Evolutionary conservation across 768 basidiomycete genomes (phyloP).

Genomic region (Mycena rebaudengoi): DNA sequence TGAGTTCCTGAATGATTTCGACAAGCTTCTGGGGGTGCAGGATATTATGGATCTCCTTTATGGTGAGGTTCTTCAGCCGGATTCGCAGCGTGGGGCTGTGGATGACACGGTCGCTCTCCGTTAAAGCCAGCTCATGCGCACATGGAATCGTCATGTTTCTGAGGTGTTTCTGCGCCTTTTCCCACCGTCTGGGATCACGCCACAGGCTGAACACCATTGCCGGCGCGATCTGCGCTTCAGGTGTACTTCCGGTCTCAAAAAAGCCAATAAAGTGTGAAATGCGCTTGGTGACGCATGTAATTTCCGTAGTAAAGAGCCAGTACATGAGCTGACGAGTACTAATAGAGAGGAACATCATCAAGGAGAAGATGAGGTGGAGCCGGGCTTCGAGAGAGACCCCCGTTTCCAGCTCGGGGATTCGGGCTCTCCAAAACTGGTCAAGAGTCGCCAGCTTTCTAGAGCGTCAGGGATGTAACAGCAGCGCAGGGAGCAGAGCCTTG

Average conservation of each 20-base stretch:
- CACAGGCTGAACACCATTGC: constrained; percentile 11
- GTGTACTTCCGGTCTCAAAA: neutral
- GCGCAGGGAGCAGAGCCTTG: too few relatives aligned
- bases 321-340: neutral
- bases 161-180: neutral
- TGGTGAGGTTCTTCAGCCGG: constrained; percentile 7
- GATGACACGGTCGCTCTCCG: constrained; percentile 15
- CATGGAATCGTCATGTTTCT: constrained; percentile 3
- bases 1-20: neutral
- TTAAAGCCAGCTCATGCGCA: constrained; percentile 10
- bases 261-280: constrained; percentile 9
- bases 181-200: neutral
- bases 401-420: neutral
- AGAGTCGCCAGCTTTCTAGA: neutral
- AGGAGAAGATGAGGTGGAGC: constrained; percentile 18
- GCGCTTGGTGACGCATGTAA: constrained; percentile 3
- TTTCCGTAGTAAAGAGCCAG: constrained; percentile 15
- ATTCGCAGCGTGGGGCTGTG: constrained; percentile 8
- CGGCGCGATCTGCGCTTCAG: constrained; percentile 5
- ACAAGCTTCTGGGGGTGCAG: neutral
- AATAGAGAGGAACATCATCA: constrained; percentile 12
- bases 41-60: neutral
- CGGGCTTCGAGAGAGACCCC: neutral
- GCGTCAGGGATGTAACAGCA: too few relatives aligned
- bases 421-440: neutral